These are phyloP conservation scores for Diplodia scrobiculata DNA, from an alignment of 2,329 filamentous ascomycete genomes.

Conservation along the genomic window DNA sequence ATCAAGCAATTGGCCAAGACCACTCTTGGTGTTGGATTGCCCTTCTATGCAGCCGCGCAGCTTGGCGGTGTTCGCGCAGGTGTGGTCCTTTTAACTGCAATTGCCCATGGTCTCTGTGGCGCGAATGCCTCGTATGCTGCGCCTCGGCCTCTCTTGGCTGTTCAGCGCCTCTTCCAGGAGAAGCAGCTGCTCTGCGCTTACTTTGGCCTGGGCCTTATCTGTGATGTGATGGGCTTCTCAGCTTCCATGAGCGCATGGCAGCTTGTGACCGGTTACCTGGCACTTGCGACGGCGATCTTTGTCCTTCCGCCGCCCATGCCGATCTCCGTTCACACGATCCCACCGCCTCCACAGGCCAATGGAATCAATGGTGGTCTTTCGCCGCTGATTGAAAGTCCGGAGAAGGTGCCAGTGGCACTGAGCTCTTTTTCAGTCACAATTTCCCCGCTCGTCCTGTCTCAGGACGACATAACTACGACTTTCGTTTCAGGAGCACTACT, in stretches of 20 bases:
- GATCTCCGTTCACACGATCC: slow-evolving; percentile 31
- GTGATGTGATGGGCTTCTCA: slow-evolving; percentile 40
- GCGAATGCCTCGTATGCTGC: slow-evolving; percentile 35
- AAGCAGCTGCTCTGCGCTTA: slow-evolving; percentile 44
- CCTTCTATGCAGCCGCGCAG: slow-evolving; percentile 59
- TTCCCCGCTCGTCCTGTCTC: slow-evolving; percentile 43
- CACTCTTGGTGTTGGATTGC: slow-evolving; percentile 51
- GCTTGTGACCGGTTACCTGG: slow-evolving; percentile 51
- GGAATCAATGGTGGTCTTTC: slow-evolving; percentile 14
- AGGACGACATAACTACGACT: slow-evolving; percentile 48
- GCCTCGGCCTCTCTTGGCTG: slow-evolving; percentile 32
- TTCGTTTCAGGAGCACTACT: slow-evolving; percentile 46
- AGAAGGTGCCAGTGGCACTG: slow-evolving; percentile 7
- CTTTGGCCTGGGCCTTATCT: slow-evolving; percentile 40
- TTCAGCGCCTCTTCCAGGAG: slow-evolving; percentile 38
- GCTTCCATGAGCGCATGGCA: slow-evolving; percentile 29
- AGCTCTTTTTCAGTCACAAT: slow-evolving; percentile 8
- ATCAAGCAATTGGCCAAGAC: slow-evolving; percentile 38
- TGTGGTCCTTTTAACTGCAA: slow-evolving; percentile 53
- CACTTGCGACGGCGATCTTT: slow-evolving; percentile 51
- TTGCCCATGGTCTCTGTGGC: slow-evolving; percentile 49
- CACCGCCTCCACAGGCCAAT: slow-evolving; percentile 14
- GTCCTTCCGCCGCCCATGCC: slow-evolving; percentile 55
- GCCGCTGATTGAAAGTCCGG: slow-evolving; percentile 27
- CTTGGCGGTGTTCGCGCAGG: slow-evolving; percentile 59